Base-by-base conservation (phyloP, 2,329 filamentous ascomycete species). In the Macrophomina pseudophaseolina region DNA sequence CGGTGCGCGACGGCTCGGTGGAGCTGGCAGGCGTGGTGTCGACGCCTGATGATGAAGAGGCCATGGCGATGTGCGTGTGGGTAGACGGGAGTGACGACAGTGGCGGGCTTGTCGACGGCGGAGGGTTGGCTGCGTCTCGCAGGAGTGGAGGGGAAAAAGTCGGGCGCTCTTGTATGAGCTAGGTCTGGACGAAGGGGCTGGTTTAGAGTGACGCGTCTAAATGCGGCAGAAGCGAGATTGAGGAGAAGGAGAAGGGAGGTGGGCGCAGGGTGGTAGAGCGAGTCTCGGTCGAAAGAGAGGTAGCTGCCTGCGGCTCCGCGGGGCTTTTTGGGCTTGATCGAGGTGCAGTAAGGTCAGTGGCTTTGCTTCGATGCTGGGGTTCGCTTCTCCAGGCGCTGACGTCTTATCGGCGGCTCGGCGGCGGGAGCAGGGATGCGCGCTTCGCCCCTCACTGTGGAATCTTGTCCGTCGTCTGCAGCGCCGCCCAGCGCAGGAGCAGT, bases 1-100 rank as follows among this genome's bases (percentile, higher is more conserved):
- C 67, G 28, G 77, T 75, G 66, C 76, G 71, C 66, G 78, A 80
- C 30, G 74, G 69, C n/a, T 75, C 74, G 66, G 69, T 74, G 9
- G 77, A 79, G 69, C 70, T 73, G 68, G 72, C 68, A 60, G 74
- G 73, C 35, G 76, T 70, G 48, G 68, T 67, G 44, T 49, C 58
- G 44, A 62, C 30, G 68, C 73, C 71, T 52, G 71, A 74, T 9
- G 68, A 53, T 46, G 69, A 49, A 54, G 75, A 70, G 51, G 74
- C 70, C 63, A 73, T 69, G 66, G 9, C 38, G 58, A 30, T 16
- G 18, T 56, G 23, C 23, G 49, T 48, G 18, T 46, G 62, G 42
- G 49, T 18, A n/a, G 60, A 23, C 33, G 53, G 42, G 5, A 23
- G 63, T 12, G 38, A 9, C 51, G 51, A 7, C 32, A 35, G 51